Evolutionary conservation across 192 early-diverging fungal genomes (phyloP).

Genomic region (Rhizophagus sp.): DNA sequence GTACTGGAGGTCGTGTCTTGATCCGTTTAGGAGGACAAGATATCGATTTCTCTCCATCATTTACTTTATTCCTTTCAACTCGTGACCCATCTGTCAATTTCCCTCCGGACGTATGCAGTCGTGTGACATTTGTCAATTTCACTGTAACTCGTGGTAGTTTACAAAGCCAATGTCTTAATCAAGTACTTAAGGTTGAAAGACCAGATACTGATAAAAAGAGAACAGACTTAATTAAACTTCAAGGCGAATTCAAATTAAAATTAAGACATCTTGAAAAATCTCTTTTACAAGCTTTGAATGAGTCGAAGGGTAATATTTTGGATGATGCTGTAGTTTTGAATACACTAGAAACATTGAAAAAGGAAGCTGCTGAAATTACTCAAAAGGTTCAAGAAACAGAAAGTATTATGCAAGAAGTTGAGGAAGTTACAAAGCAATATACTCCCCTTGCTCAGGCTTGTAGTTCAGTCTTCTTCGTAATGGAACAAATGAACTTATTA

Average conservation of each 20-base stretch:
- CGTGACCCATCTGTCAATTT: slow-evolving; percentile 92
- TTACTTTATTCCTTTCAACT: slow-evolving; percentile 92
- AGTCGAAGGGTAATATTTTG: slow-evolving; percentile 94
- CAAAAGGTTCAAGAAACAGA: slow-evolving; percentile 94
- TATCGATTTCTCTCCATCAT: slow-evolving; percentile 98
- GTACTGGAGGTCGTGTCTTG: slow-evolving; percentile 94
- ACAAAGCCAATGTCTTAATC: slow-evolving; percentile 96
- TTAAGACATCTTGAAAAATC: slow-evolving; percentile 92
- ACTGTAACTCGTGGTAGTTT: slow-evolving; percentile 94
- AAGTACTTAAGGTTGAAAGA: slow-evolving; percentile 92
- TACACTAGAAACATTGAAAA: slow-evolving; percentile 94
- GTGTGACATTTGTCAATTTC: slow-evolving; percentile 99
- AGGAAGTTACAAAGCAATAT: slow-evolving; percentile 85
- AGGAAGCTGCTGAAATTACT: slow-evolving; percentile 93
- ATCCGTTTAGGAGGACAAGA: slow-evolving; percentile 96
- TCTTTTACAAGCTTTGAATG: slow-evolving; percentile 90
- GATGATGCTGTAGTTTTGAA: slow-evolving; percentile 95
- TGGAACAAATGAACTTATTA: slow-evolving; percentile 88
- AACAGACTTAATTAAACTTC: slow-evolving; percentile 88
- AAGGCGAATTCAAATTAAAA: slow-evolving; percentile 95
- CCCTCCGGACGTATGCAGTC: slow-evolving; percentile 94
- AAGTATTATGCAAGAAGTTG: slow-evolving; percentile 92
- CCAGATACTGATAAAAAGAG: slow-evolving; percentile 95
- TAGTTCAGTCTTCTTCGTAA: slow-evolving; percentile 93
- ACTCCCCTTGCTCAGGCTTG: slow-evolving; percentile 90